Base-by-base conservation (phyloP, 2,329 filamentous ascomycete species). In the Fusarium citri region DNA sequence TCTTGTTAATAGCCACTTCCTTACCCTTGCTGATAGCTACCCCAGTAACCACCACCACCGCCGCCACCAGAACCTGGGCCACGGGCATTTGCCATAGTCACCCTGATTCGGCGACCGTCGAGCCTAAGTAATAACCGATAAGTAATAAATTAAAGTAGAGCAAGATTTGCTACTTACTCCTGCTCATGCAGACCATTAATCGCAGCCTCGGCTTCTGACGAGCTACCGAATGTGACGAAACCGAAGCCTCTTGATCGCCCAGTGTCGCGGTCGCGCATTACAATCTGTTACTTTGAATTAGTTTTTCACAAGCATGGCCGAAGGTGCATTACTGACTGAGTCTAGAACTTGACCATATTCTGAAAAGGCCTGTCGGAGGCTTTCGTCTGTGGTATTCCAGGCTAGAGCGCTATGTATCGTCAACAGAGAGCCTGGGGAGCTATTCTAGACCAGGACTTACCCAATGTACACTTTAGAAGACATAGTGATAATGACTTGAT, bases 181-280 rank as follows among this genome's bases (percentile, higher is more conserved):
- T 46, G 23, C 1, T 54, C 56, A 22, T 64, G 15, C 10, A 60
- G 1, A 1, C 0, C 8, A 1, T 5, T 6, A 1, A 64, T 8
- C 7, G 56, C 60, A n/a, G 2, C 7, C 0, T 23, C 3, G 3
- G 61, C 64, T 11, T 62, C 37, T 0, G 12, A 2, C 2, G 7
- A 4, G 15, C 0, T 43, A 25, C n/a, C 11, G 11, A 50, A 62
- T 11, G 53, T 61, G 6, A 68, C 56, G 9, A 62, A 66, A 9
- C 64, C 64, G 15, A 58, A 66, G 14, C 64, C 62, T n/a, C 62
- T 42, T n/a, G 61, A 57, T 22, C 61, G 56, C 7, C 49, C 54
- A 20, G 61, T 66, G 4, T 68, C 61, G n/a, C 56, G 47, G 22
- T 68, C 64, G 2, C 23, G 40, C 61, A 66, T 62, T 9, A 68